These are phyloP conservation scores for Mucor saturninus DNA, from an alignment of 371 early-diverging fungal genomes.

Conservation along the genomic window DNA sequence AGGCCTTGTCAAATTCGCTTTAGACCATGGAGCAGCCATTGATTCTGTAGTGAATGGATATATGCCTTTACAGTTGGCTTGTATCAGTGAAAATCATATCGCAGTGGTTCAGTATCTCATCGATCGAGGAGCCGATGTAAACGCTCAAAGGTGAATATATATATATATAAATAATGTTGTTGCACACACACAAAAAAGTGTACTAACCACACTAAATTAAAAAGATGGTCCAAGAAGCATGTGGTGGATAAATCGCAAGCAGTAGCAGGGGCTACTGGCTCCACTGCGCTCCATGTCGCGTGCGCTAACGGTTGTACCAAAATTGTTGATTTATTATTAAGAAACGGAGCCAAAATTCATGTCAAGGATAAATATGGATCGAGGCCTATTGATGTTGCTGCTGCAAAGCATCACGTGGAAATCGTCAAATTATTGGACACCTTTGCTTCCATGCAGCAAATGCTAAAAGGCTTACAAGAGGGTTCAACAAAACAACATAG, in stretches of 20 bases:
- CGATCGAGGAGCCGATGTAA: constrained; percentile 75
- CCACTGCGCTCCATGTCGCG: constrained; percentile 78
- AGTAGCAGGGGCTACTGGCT: constrained; percentile 55
- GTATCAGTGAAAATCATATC: constrained; percentile 65
- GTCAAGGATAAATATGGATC: constrained; percentile 71
- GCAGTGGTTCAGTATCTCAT: constrained; percentile 73
- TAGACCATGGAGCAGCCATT: constrained; percentile 73
- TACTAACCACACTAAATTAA: not conserved
- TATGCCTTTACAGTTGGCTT: constrained; percentile 73
- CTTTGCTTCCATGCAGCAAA: constrained; percentile 27
- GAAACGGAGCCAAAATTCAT: constrained; percentile 63
- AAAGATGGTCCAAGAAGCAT: constrained; percentile 43
- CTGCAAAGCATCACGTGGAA: constrained; percentile 59
- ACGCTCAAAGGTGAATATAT: constrained; percentile 65
- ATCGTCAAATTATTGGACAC: constrained; percentile 51
- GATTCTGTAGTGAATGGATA: constrained; percentile 73
- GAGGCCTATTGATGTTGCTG: constrained; percentile 61
- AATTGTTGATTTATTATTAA: constrained; percentile 64
- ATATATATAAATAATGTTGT: not conserved
- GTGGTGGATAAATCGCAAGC: constrained; percentile 36
- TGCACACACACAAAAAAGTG: not conserved
- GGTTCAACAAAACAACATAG: constrained; percentile 5
- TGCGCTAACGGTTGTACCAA: constrained; percentile 70
- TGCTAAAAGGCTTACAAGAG: constrained; percentile 35
- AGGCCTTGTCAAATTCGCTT: constrained; percentile 74